These are phyloP conservation scores for Micractinium sp. DNA, from an alignment of 139 green algal species.

Conservation along the genomic window DNA sequence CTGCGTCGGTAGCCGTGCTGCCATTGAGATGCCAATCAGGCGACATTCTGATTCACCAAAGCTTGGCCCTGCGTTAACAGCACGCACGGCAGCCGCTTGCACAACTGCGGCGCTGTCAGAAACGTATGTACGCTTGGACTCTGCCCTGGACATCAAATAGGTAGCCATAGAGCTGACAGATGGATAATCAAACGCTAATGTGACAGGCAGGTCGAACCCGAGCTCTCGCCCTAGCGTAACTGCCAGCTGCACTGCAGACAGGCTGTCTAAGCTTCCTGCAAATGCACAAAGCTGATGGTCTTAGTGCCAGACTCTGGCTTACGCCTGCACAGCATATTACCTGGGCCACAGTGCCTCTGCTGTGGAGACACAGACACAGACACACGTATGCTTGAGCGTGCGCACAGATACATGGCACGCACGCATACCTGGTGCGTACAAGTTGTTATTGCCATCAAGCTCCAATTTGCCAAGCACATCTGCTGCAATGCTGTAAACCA, in stretches of 20 bases:
- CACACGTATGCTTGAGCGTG: no score
- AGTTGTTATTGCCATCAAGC: background rate
- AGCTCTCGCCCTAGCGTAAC: conserved; percentile 52
- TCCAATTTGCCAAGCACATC: background rate
- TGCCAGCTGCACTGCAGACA: conserved; percentile 76
- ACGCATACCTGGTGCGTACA: background rate
- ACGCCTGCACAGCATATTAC: no score
- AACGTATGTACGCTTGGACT: no score
- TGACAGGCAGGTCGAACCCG: conserved; percentile 71
- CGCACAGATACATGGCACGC: no score
- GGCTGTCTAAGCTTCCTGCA: conserved; percentile 72
- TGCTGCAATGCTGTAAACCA: background rate
- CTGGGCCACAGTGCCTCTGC: no score
- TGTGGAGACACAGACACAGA: no score
- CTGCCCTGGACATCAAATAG: background rate
- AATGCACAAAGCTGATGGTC: background rate
- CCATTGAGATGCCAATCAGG: background rate
- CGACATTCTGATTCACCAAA: no score
- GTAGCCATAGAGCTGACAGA: conserved; percentile 48
- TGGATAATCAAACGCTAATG: conserved; percentile 78
- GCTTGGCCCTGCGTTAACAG: no score
- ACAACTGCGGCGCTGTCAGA: no score
- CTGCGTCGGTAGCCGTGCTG: background rate
- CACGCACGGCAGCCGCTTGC: no score
- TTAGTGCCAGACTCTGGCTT: no score